These are phyloP conservation scores for Durio zibethinus DNA, from an alignment of 345 rosid genomes.

Conservation along the genomic window DNA sequence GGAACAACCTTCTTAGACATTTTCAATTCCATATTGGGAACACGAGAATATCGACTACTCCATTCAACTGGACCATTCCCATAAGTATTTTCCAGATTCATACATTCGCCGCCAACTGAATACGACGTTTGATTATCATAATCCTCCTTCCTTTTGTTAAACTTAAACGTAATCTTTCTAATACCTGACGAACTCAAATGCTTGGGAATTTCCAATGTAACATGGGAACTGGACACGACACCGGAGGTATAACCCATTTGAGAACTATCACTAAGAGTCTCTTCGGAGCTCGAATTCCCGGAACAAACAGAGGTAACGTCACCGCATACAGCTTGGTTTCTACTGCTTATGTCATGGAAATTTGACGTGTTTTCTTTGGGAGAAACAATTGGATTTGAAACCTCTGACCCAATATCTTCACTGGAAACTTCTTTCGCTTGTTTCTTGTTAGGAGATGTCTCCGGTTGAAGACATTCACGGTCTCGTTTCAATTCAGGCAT, in stretches of 20 bases:
- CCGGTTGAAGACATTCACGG: conserved; percentile 28
- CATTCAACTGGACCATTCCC: conserved; percentile 23
- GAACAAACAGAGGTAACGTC: conserved; percentile 43
- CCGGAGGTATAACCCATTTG: conserved; percentile 24
- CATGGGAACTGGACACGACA: conserved; percentile 45
- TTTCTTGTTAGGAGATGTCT: conserved; percentile 45
- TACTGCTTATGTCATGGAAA: conserved; percentile 43
- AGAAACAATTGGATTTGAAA: conserved; percentile 65
- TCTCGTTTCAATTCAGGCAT: conserved; percentile 48
- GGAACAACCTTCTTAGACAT: conserved; percentile 79
- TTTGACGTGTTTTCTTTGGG: conserved; percentile 46
- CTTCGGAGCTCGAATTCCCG: conserved; percentile 44
- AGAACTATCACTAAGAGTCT: conserved; percentile 44
- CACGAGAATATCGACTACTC: conserved; percentile 25
- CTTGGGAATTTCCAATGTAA: conserved; percentile 83
- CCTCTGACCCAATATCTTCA: conserved; percentile 80
- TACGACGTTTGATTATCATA: conserved; percentile 17
- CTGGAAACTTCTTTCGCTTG: conserved; percentile 63
- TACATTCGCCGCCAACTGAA: conserved; percentile 13
- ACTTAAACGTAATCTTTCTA: conserved; percentile 80
- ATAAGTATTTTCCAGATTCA: conserved; percentile 16
- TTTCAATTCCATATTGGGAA: conserved; percentile 58
- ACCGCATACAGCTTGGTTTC: conserved; percentile 29
- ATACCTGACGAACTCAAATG: conserved; percentile 79
- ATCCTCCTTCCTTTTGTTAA: conserved; percentile 68